Evolutionary conservation across 106 monocot genomes (phyloP).

Genomic region (Dactylorhiza incarnata): DNA sequence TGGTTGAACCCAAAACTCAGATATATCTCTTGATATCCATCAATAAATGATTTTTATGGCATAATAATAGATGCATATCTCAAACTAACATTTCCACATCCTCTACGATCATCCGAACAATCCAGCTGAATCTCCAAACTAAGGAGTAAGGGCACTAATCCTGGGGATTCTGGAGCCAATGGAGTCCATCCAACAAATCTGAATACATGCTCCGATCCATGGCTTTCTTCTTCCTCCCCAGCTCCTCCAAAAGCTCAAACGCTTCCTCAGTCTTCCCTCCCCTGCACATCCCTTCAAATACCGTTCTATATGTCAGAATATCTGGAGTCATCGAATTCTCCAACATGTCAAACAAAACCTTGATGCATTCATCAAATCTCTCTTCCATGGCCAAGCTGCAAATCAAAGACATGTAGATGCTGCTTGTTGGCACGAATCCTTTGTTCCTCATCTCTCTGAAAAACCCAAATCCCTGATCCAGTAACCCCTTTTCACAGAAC

Average conservation of each 20-base stretch:
- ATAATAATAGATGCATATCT: not conserved
- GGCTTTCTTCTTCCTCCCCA: constrained; percentile 39
- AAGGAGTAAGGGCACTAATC: constrained; percentile 4
- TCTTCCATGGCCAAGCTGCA: constrained; percentile 64
- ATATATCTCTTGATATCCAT: not conserved
- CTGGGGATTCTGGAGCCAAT: constrained; percentile 73
- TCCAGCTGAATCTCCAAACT: not conserved
- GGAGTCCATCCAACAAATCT: constrained; percentile 74
- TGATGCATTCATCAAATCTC: constrained; percentile 55
- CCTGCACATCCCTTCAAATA: constrained; percentile 88
- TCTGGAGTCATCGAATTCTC: constrained; percentile 44
- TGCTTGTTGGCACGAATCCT: constrained; percentile 57
- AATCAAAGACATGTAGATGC: constrained; percentile 54
- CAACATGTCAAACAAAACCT: constrained; percentile 72
- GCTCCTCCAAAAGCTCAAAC: constrained; percentile 57
- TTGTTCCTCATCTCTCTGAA: constrained; percentile 75
- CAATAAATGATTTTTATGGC: not conserved
- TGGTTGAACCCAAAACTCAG: not conserved
- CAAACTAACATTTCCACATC: not conserved
- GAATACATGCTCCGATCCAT: constrained; percentile 46
- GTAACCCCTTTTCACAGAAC: constrained; percentile 70
- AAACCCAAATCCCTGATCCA: constrained; percentile 40
- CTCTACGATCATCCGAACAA: not conserved
- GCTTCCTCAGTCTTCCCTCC: constrained; percentile 65
- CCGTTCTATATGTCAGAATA: constrained; percentile 72